These are phyloP conservation scores for Fusarium xylarioides DNA, from an alignment of 2,329 filamentous ascomycete genomes.

Conservation along the genomic window DNA sequence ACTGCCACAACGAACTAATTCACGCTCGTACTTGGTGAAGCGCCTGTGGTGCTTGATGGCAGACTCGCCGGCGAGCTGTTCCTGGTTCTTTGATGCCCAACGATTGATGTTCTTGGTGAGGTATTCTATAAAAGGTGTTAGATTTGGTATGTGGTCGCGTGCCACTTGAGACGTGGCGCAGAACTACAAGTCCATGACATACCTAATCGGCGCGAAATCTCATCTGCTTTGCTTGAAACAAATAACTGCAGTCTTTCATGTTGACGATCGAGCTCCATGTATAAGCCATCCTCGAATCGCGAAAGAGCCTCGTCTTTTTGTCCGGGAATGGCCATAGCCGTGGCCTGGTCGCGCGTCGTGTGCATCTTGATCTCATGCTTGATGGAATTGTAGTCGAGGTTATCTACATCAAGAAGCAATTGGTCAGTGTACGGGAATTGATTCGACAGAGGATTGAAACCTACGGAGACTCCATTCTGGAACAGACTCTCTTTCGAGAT, in stretches of 20 bases:
- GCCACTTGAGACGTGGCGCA: constrained; percentile 14
- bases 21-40: constrained; percentile 63
- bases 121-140: constrained; percentile 53
- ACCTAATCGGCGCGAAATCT: constrained; percentile 77
- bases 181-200: constrained; percentile 42
- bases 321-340: constrained; percentile 78
- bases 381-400: constrained; percentile 88
- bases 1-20: constrained; percentile 68
- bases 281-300: constrained; percentile 77
- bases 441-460: constrained; percentile 40
- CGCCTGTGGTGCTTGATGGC: constrained; percentile 60
- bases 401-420: constrained; percentile 64
- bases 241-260: constrained; percentile 83
- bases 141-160: constrained; percentile 31
- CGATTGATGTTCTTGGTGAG: constrained; percentile 59
- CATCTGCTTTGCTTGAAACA: constrained; percentile 80
- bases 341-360: constrained; percentile 75
- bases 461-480: constrained; percentile 83
- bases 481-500: constrained; percentile 78
- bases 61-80: constrained; percentile 42
- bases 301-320: constrained; percentile 66
- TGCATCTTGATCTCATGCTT: constrained; percentile 86
- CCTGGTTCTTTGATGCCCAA: constrained; percentile 52
- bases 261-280: constrained; percentile 74
- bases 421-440: constrained; percentile 2